Conservation (phyloP, 306 rosid genomes). For the Dalbergia cultrata region DNA sequence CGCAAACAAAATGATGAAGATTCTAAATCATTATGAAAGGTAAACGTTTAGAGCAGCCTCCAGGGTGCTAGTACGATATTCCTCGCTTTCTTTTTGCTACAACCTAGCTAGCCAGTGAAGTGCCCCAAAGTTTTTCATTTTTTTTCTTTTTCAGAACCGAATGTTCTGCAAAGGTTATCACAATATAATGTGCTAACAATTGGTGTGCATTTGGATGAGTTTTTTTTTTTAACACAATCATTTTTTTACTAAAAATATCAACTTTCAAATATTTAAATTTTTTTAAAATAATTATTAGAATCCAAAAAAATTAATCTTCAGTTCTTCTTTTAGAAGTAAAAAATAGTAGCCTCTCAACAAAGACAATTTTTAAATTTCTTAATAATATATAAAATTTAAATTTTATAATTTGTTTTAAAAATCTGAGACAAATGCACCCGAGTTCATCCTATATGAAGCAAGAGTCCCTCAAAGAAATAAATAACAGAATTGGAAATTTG, state of each 20-base stretch:
- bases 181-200: background rate
- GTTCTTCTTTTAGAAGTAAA: no score
- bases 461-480: background rate
- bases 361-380: no score
- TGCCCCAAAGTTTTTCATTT: background rate
- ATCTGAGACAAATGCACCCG: background rate
- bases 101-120: background rate
- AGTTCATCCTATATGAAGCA: background rate
- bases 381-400: no score
- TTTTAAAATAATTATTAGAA: no score
- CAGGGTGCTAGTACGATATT: conserved; percentile 29
- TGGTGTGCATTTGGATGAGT: no score
- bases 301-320: no score
- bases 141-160: conserved; percentile 2
- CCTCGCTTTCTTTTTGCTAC: conserved; percentile 29
- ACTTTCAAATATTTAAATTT: no score
- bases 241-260: no score
- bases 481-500: background rate
- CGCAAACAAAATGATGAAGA: conserved; percentile 43
- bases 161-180: conserved; percentile 32
- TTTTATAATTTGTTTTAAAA: no score
- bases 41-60: background rate
- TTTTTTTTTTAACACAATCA: no score
- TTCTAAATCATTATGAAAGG: conserved; percentile 50
- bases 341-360: no score